A percentile compares a stretch with the other conserved stretches of the same genome.
Evolutionary conservation across 208 protist species (phyloP).

Genomic region (Trypanosoma melophagium): DNA sequence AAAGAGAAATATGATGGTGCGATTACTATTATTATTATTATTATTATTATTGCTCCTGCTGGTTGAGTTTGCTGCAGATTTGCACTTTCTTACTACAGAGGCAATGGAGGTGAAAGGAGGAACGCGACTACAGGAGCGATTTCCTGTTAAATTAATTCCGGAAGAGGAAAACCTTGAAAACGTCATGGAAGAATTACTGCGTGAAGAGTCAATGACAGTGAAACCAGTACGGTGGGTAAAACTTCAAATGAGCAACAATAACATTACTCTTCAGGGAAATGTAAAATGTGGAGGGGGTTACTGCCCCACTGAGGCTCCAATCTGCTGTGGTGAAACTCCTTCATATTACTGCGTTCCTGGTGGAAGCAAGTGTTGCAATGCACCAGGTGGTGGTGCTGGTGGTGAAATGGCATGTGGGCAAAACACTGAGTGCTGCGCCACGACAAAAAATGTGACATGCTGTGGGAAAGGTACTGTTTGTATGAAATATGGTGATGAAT

Average conservation of each 20-base stretch:
- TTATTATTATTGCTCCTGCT: too few relatives aligned
- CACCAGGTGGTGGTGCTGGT: constrained; percentile 12
- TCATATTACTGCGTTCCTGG: constrained; percentile 40
- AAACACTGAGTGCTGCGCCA: constrained; percentile 39
- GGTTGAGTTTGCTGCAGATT: too few relatives aligned
- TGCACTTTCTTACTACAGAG: too few relatives aligned
- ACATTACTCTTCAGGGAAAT: constrained; percentile 9
- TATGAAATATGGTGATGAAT: constrained; percentile 3
- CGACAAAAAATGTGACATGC: constrained; percentile 30
- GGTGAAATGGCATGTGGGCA: constrained; percentile 29
- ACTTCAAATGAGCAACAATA: neutral
- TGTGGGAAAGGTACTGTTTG: constrained; percentile 32
- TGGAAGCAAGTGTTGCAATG: constrained; percentile 42
- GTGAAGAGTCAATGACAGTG: neutral
- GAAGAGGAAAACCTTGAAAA: neutral
- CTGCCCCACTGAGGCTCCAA: constrained; percentile 38
- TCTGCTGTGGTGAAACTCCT: constrained; percentile 38
- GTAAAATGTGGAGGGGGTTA: constrained; percentile 24
- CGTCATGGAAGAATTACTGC: neutral
- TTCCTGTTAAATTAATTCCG: neutral
- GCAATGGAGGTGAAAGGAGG: too few relatives aligned
- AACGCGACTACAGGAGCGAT: too few relatives aligned
- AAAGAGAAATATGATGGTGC: too few relatives aligned
- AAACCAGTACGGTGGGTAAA: neutral
- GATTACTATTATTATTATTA: too few relatives aligned